Evolutionary conservation across 345 rosid species (phyloP).

Genomic region (Acer yangbiense): DNA sequence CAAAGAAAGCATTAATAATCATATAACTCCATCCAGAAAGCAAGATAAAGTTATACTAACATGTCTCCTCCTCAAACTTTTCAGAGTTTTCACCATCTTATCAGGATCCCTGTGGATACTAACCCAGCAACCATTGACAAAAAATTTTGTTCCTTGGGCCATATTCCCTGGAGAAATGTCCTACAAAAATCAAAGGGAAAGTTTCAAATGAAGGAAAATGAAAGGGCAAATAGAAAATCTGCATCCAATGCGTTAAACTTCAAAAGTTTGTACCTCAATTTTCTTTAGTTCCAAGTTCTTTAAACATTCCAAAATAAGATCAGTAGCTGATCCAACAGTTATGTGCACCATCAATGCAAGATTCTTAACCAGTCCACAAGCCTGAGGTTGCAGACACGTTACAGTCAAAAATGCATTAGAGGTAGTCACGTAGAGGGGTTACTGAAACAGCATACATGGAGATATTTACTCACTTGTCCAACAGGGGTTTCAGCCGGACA

Average conservation of each 20-base stretch:
- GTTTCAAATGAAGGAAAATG: background rate
- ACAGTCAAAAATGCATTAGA: background rate
- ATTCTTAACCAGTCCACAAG: constrained; percentile 97
- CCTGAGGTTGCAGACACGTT: constrained; percentile 45
- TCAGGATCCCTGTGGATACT: constrained; percentile 98
- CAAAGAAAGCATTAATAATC: too few relatives aligned
- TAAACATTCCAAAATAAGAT: constrained; percentile 87
- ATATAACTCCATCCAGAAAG: background rate
- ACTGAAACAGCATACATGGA: constrained; percentile 10
- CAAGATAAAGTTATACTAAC: constrained; percentile 38
- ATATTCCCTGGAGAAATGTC: constrained; percentile 96
- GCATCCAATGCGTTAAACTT: background rate
- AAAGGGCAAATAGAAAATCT: background rate
- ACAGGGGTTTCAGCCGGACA: constrained; percentile 99
- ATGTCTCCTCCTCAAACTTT: constrained; percentile 88
- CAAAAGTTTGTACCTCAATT: constrained; percentile 66
- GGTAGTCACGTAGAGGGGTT: background rate
- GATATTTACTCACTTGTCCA: constrained; percentile 72
- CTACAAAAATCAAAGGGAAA: constrained; percentile 34
- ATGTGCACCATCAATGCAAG: constrained; percentile 97
- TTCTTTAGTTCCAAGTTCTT: constrained; percentile 95
- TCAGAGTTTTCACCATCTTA: constrained; percentile 94
- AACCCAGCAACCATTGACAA: constrained; percentile 98
- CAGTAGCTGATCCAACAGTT: constrained; percentile 95
- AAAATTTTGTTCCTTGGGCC: constrained; percentile 91